Evolutionary conservation across 306 rosid genomes (phyloP), one percentile per base, ranked within the genome.

Genomic region (Cucumis melo): DNA sequence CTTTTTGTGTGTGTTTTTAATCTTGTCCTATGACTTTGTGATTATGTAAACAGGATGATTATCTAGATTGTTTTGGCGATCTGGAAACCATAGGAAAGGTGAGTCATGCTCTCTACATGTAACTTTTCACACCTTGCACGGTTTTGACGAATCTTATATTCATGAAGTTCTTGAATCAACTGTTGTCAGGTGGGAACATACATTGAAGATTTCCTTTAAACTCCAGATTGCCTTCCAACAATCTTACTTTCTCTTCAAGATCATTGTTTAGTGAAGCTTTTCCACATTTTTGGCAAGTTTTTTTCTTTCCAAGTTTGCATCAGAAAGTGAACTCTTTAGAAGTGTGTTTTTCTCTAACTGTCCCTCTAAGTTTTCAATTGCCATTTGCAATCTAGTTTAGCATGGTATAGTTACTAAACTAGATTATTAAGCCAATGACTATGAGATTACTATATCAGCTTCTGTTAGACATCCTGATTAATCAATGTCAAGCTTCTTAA

Each of bases 31-130:
- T 16, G 58, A 8, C 13, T 48, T 23, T 55, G 20, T 12, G 13
- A 55, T 71, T 55, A 48, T 15, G 66, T 81, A 21, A 72, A 74
- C 77, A 94, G 99, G 99, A 94, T 90, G 99, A 94, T 80, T 92
- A 83, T 80, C 83, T 94, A 91, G 99, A 94, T 77, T 92, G 96
- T 85, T 94, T 83, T 75, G 97, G 96, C 50, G 88, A 87, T 75
- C 96, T 96, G 7, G 76, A 90, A 78, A 91, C 91, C 80, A 90
- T 92, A 38, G 99, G 99, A 64, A 94, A 89, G 99, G 99, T 92
- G 80, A 66, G 58, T 71, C 36, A 2, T 19, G 73, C 10, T 10
- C 3, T 23, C 34, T n/a, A n/a, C n/a, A 27, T 75, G 75, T 51
- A 57, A 29, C 62, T 38, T 78, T 72, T 32, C 21, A 38, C 41